These are phyloP conservation scores for Hydrangea macrophylla DNA, from an alignment of 148 eudicot species.

Conservation along the genomic window DNA sequence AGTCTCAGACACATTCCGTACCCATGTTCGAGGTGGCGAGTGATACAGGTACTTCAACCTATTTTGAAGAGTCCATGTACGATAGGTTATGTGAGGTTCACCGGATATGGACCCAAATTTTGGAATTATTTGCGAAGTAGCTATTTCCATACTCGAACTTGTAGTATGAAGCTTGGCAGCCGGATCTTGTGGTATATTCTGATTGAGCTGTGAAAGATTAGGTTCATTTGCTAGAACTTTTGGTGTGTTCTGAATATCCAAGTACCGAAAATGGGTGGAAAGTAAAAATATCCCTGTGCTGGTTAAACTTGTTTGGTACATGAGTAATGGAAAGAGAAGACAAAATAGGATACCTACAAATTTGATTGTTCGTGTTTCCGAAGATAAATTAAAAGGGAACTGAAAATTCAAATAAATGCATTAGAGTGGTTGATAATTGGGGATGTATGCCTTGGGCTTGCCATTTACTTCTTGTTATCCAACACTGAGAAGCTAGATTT, in stretches of 20 bases:
- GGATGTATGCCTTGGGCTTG: neutral
- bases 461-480: neutral
- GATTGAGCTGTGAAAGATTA: neutral
- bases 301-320: neutral
- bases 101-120: no score
- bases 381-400: neutral
- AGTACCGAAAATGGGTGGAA: no score
- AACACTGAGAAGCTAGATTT: neutral
- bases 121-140: no score
- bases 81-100: no score
- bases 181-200: no score
- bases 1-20: no score
- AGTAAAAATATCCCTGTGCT: neutral
- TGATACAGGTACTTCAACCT: no score
- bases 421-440: neutral
- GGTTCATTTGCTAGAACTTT: neutral
- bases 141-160: no score
- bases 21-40: no score
- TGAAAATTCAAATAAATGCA: neutral
- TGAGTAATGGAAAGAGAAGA: neutral
- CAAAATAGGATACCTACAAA: neutral
- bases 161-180: no score
- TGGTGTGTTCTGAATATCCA: neutral
- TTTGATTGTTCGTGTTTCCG: neutral
- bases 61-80: no score